Evolutionary conservation across 805 yeast genomes (phyloP).

Genomic region (Candida boidinii): DNA sequence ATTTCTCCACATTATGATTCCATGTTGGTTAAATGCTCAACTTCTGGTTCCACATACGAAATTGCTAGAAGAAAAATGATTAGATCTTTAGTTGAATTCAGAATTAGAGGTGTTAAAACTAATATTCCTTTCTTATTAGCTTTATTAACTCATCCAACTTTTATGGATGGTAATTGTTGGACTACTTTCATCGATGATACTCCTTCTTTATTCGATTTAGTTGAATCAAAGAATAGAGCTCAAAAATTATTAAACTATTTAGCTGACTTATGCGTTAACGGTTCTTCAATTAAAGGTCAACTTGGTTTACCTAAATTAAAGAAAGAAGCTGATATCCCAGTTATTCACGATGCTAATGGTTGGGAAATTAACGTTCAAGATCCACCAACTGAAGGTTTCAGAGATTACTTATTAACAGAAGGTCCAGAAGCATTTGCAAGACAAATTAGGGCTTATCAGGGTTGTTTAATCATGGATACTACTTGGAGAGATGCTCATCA

Average conservation of each 20-base stretch:
- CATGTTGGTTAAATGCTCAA: conserved; percentile 94
- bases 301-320: conserved; percentile 80
- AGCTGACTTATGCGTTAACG: conserved; percentile 92
- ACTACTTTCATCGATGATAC: conserved; percentile 98
- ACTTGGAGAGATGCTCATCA: conserved; percentile 99
- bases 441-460: conserved; percentile 75
- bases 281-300: conserved; percentile 94
- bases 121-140: conserved; percentile 95
- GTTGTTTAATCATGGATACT: conserved; percentile 93
- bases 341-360: conserved; percentile 54
- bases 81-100: conserved; percentile 91
- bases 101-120: conserved; percentile 98
- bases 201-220: conserved; percentile 91
- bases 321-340: conserved; percentile 71
- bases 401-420: conserved; percentile 71
- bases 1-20: conserved; percentile 97
- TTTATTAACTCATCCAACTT: conserved; percentile 80
- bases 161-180: conserved; percentile 87
- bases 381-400: conserved; percentile 78
- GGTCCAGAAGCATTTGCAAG: conserved; percentile 91
- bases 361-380: conserved; percentile 47
- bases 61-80: conserved; percentile 97
- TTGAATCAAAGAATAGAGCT: conserved; percentile 93
- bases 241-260: conserved; percentile 85
- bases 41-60: conserved; percentile 96